A percentile compares a stretch with the other conserved stretches of the same genome.
Evolutionary conservation across 306 rosid genomes (phyloP).

Genomic region (Lathyrus tuberosus): DNA sequence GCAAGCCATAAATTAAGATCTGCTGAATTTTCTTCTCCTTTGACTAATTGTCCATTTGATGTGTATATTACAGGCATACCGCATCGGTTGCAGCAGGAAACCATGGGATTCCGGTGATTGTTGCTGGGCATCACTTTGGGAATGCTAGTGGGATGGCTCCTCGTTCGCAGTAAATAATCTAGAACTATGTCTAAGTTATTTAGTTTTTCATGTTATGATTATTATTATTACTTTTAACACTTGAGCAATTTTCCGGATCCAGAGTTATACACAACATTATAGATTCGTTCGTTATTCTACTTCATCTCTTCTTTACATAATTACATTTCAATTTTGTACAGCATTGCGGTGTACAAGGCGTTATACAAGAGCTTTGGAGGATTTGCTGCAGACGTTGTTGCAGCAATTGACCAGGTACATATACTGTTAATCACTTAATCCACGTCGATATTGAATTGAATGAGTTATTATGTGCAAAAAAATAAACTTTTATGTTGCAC

Average conservation of each 20-base stretch:
- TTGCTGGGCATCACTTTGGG: conserved; percentile 92
- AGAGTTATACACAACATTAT: conserved; percentile 16
- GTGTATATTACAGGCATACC: conserved; percentile 73
- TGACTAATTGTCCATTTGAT: conserved; percentile 35
- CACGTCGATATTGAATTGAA: background rate
- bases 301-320: background rate
- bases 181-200: conserved; percentile 27
- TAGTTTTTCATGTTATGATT: conserved; percentile 14
- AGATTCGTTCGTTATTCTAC: conserved; percentile 9
- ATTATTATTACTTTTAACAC: conserved; percentile 18
- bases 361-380: conserved; percentile 97
- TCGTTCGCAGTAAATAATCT: conserved; percentile 84
- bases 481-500: conserved; percentile 18
- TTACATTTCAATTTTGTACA: conserved; percentile 46
- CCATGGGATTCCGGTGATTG: conserved; percentile 95
- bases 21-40: conserved; percentile 20
- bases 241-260: conserved; percentile 13
- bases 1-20: background rate
- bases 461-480: background rate
- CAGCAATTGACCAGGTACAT: conserved; percentile 94
- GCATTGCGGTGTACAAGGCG: conserved; percentile 96
- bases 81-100: conserved; percentile 99
- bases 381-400: conserved; percentile 98
- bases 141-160: conserved; percentile 99
- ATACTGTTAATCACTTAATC: background rate